phyloP scores from a whole-genome alignment of 116 monocot genomes.

The Iris pallida region DNA sequence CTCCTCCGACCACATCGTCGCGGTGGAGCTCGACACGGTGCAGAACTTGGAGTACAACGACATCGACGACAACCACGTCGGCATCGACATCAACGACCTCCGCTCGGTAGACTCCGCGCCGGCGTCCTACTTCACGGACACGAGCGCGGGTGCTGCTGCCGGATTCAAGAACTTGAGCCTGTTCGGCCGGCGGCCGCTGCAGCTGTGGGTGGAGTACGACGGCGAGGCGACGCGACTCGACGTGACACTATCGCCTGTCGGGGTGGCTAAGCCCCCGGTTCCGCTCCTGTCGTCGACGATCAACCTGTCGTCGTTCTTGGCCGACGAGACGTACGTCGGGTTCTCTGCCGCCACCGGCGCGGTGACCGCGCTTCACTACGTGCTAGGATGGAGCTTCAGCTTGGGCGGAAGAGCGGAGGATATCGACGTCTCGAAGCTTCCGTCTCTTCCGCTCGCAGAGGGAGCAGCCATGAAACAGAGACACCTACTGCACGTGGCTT shows the following conservation, averaged over 20 bases:
- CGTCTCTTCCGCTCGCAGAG: slow-evolving; percentile 17
- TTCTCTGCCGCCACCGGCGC: slow-evolving; percentile 63
- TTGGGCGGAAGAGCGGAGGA: slow-evolving; percentile 29
- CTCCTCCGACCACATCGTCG: slow-evolving; percentile 26
- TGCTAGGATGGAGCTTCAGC: slow-evolving; percentile 69
- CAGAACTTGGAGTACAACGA: slow-evolving; percentile 28
- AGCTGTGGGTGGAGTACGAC: slow-evolving; percentile 61
- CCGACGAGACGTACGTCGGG: slow-evolving; percentile 55
- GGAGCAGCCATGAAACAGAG: not conserved
- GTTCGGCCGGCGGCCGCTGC: slow-evolving; percentile 39
- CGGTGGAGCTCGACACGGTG: slow-evolving; percentile 47
- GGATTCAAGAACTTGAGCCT: slow-evolving; percentile 36
- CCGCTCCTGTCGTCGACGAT: slow-evolving; percentile 42
- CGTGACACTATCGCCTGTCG: slow-evolving; percentile 40
- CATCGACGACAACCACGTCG: slow-evolving; percentile 54
- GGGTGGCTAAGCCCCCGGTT: slow-evolving; percentile 20
- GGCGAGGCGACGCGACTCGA: slow-evolving; percentile 32
- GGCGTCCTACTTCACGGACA: slow-evolving; percentile 12
- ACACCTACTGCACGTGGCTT: not conserved
- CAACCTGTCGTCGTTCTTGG: slow-evolving; percentile 46
- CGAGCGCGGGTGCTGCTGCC: not conserved
- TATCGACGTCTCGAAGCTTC: slow-evolving; percentile 35
- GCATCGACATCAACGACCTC: slow-evolving; percentile 39
- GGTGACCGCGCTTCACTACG: slow-evolving; percentile 29
- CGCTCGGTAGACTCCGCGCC: slow-evolving; percentile 18